A percentile compares a stretch with the other conserved stretches of the same genome.
phyloP scores from a whole-genome alignment of 1,284 basidiomycete genomes.

The Rhodotorula glutinis region DNA sequence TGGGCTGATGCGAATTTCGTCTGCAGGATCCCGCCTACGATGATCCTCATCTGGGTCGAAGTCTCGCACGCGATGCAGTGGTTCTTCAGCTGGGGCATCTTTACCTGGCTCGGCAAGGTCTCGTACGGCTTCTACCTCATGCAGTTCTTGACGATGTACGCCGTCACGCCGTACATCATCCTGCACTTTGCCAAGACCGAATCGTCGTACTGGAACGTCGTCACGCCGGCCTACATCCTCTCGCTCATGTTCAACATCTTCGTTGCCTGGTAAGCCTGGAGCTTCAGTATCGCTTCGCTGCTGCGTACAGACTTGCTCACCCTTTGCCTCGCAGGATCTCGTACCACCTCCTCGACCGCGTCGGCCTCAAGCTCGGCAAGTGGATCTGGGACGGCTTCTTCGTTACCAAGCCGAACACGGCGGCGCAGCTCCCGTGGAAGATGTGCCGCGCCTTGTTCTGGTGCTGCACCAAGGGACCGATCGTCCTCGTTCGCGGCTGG shows the following conservation, averaged over 20 bases:
- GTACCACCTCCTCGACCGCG: conserved; percentile 48
- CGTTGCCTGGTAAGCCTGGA: conserved; percentile 46
- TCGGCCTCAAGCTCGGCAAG: conserved; percentile 48
- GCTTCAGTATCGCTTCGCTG: too few relatives aligned
- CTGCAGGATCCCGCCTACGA: conserved; percentile 39
- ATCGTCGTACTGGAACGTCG: conserved; percentile 48
- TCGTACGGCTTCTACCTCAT: conserved; percentile 52
- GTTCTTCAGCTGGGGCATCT: conserved; percentile 48
- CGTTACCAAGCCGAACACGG: conserved; percentile 47
- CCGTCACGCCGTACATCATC: conserved; percentile 49
- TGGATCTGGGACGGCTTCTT: conserved; percentile 50
- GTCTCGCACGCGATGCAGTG: conserved; percentile 50
- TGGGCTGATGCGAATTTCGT: background rate
- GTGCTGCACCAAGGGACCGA: conserved; percentile 42
- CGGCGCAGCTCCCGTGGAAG: conserved; percentile 44
- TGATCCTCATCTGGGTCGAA: conserved; percentile 49
- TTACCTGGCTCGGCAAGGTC: conserved; percentile 50
- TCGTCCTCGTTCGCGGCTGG: conserved; percentile 31
- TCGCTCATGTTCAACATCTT: conserved; percentile 49
- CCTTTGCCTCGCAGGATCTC: conserved; percentile 39
- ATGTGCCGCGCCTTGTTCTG: conserved; percentile 38
- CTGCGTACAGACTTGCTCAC: too few relatives aligned
- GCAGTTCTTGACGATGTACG: conserved; percentile 51
- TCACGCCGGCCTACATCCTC: conserved; percentile 49
- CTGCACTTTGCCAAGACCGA: conserved; percentile 45